These are phyloP conservation scores for Boletus rubropictus DNA, from an alignment of 768 basidiomycete species.

Conservation along the genomic window DNA sequence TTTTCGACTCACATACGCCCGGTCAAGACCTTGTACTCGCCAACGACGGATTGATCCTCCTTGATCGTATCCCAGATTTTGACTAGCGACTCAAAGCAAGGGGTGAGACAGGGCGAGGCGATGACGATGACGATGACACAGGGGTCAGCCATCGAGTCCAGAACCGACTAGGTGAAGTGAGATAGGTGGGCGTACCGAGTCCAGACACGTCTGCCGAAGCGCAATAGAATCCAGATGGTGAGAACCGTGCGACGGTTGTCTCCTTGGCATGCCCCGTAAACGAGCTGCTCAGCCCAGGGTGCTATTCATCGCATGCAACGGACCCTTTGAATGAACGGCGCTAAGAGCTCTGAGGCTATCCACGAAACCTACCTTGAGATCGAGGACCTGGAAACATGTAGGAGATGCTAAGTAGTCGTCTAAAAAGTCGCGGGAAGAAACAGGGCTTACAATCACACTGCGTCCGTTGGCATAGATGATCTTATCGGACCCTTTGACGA, in stretches of 20 bases:
- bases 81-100: slow-evolving; percentile 38
- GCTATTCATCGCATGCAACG: slow-evolving; percentile 36
- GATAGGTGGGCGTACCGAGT: slow-evolving; percentile 49
- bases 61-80: slow-evolving; percentile 92
- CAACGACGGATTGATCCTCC: slow-evolving; percentile 76
- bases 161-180: background rate
- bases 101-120: too few relatives aligned
- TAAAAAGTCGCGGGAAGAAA: background rate
- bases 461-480: slow-evolving; percentile 82
- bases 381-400: slow-evolving; percentile 57
- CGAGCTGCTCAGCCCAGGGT: slow-evolving; percentile 53
- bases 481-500: slow-evolving; percentile 50
- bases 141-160: background rate
- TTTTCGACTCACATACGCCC: slow-evolving; percentile 54
- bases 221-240: slow-evolving; percentile 92
- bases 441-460: slow-evolving; percentile 70
- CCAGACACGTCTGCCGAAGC: slow-evolving; percentile 84
- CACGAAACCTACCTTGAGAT: slow-evolving; percentile 59
- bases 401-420: background rate
- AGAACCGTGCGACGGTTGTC: slow-evolving; percentile 84
- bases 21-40: slow-evolving; percentile 69
- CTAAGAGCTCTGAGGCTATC: background rate
- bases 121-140: background rate
- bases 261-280: slow-evolving; percentile 81
- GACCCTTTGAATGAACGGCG: background rate